phyloP scores from a whole-genome alignment of 371 early-diverging fungal species.

The Mucor lusitanicus region DNA sequence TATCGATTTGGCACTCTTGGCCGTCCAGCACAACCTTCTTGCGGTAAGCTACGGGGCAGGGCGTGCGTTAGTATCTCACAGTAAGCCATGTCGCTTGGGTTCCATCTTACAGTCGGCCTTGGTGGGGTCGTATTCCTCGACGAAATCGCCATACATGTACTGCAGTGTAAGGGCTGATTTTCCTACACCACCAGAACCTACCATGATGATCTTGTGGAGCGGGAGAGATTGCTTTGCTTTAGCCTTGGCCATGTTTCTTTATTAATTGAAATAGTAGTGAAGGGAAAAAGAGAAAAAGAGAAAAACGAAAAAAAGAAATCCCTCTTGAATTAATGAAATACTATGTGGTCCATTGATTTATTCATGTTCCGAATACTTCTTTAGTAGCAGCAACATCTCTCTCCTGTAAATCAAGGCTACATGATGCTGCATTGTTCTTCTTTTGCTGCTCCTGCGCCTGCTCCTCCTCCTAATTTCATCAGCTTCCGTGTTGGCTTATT shows the following conservation, averaged over 20 bases:
- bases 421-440: slow-evolving; percentile 14
- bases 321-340: background rate
- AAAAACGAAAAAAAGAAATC: slow-evolving; percentile 1
- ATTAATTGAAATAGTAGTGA: background rate
- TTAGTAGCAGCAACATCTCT: background rate
- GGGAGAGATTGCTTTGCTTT: slow-evolving; percentile 70
- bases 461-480: slow-evolving; percentile 7
- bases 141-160: slow-evolving; percentile 94
- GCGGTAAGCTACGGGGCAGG: slow-evolving; percentile 53
- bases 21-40: slow-evolving; percentile 70
- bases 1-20: slow-evolving; percentile 86
- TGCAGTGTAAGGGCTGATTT: slow-evolving; percentile 92
- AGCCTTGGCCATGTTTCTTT: slow-evolving; percentile 19
- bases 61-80: background rate
- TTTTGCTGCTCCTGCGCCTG: background rate
- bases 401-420: slow-evolving; percentile 2
- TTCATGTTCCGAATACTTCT: background rate
- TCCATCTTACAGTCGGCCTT: slow-evolving; percentile 77
- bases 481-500: background rate
- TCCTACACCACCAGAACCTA: slow-evolving; percentile 93
- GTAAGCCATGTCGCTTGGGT: background rate
- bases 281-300: slow-evolving; percentile 6
- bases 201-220: slow-evolving; percentile 90
- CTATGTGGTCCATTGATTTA: no score
- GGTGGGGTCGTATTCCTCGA: slow-evolving; percentile 96